Evolutionary conservation across 345 rosid genomes (phyloP).

Genomic region (Moricandia arvensis): DNA sequence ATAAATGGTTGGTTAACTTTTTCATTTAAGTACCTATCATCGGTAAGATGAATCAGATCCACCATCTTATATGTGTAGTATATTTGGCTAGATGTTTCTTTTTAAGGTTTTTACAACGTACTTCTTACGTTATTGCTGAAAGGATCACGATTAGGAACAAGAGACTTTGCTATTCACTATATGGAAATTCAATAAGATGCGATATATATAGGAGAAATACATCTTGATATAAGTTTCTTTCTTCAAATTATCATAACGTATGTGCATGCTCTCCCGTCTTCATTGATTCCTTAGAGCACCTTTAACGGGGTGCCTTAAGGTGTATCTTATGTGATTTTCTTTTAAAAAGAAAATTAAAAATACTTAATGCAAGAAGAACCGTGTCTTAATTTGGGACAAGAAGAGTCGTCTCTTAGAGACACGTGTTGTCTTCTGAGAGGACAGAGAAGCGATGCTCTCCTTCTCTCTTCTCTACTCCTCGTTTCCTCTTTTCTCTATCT

Average conservation of each 20-base stretch:
- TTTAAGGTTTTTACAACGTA: slow-evolving; percentile 19
- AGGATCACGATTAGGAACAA: background rate
- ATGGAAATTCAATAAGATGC: background rate
- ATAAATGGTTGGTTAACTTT: background rate
- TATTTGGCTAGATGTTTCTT: slow-evolving; percentile 12
- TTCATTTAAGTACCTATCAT: background rate
- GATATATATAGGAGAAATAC: background rate
- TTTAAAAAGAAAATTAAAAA: too few species aligned
- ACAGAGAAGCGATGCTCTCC: too few species aligned
- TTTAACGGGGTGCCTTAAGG: too few species aligned
- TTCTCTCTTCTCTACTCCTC: too few species aligned
- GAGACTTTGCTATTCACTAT: background rate
- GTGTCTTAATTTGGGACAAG: too few species aligned
- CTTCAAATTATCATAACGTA: background rate
- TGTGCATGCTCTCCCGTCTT: background rate
- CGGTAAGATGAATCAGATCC: slow-evolving; percentile 4
- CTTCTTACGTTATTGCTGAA: slow-evolving; percentile 33
- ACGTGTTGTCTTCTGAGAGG: too few species aligned
- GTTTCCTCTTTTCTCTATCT: too few species aligned
- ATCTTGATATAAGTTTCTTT: background rate
- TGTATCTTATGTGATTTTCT: too few species aligned
- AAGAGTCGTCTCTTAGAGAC: too few species aligned
- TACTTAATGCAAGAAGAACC: too few species aligned
- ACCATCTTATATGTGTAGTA: background rate
- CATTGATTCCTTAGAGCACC: background rate